Conservation (phyloP, 495 filamentous ascomycete species). For the Penicillium psychrofluorescens region DNA sequence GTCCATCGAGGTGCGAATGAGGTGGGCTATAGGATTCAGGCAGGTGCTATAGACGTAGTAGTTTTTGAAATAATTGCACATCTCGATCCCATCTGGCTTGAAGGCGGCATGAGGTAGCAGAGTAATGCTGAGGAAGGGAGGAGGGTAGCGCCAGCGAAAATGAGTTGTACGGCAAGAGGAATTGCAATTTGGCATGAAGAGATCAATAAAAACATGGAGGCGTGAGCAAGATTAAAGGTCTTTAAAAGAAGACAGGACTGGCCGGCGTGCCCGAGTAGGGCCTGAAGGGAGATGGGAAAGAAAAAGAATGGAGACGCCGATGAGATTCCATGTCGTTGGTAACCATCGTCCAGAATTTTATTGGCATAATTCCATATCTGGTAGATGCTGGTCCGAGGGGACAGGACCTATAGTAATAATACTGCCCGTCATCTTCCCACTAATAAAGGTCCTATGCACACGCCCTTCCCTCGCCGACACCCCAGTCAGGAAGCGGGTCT, state of each 20-base stretch:
- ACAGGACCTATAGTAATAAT: constrained; percentile 15
- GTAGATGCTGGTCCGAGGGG: constrained; percentile 4
- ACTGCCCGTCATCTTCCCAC: constrained; percentile 9
- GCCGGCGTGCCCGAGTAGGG: too few relatives aligned
- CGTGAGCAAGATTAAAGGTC: too few relatives aligned
- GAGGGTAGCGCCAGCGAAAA: too few relatives aligned
- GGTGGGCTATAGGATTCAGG: constrained; percentile 57
- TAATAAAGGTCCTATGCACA: neutral
- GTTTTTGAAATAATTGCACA: constrained; percentile 75
- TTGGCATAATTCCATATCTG: constrained; percentile 13
- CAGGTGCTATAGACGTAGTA: constrained; percentile 72
- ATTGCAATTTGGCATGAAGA: too few relatives aligned
- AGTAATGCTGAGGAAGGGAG: neutral
- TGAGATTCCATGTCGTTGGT: too few relatives aligned
- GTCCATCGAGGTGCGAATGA: constrained; percentile 59
- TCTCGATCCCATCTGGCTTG: constrained; percentile 29
- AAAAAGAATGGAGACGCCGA: too few relatives aligned
- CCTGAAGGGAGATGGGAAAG: too few relatives aligned
- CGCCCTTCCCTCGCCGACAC: constrained; percentile 4
- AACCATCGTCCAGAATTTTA: neutral
- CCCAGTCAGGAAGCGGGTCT: constrained; percentile 20
- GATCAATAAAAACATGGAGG: too few relatives aligned
- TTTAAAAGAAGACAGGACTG: too few relatives aligned
- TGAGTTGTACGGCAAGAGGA: too few relatives aligned
- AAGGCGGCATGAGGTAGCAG: neutral